Conservation (phyloP, 169 alveolate genomes). For the Babesia bovis region DNA sequence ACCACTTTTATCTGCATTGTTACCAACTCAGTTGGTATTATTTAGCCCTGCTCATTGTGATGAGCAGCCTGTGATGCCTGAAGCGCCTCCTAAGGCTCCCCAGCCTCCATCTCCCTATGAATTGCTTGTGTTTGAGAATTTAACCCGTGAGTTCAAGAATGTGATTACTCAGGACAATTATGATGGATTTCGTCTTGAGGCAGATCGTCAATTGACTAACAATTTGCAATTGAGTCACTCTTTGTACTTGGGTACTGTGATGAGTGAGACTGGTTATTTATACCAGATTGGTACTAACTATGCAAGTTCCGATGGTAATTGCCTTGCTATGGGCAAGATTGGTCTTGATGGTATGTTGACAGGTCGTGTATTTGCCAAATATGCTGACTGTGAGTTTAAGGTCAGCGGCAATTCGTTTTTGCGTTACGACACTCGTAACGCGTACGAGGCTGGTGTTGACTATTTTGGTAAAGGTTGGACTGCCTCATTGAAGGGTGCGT, state of each 20-base stretch:
- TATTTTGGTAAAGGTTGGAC: constrained; percentile 80
- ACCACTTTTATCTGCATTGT: constrained; percentile 19
- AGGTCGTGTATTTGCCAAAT: constrained; percentile 72
- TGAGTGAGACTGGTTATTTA: constrained; percentile 80
- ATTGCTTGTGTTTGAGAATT: constrained; percentile 72
- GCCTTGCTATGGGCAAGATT: constrained; percentile 79
- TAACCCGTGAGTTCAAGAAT: constrained; percentile 83
- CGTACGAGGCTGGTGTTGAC: constrained; percentile 85
- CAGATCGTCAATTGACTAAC: constrained; percentile 79
- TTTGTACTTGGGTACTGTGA: constrained; percentile 82
- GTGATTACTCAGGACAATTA: constrained; percentile 86
- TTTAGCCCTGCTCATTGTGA: constrained; percentile 24
- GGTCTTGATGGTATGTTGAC: constrained; percentile 83
- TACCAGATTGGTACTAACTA: constrained; percentile 88
- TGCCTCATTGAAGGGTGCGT: constrained; percentile 80
- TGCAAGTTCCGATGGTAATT: constrained; percentile 79
- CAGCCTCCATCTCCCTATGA: constrained; percentile 37
- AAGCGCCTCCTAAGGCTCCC: constrained; percentile 17
- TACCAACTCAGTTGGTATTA: constrained; percentile 16
- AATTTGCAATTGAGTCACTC: constrained; percentile 85
- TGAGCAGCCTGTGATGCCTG: constrained; percentile 18
- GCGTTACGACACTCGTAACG: constrained; percentile 78
- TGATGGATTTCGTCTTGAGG: constrained; percentile 90
- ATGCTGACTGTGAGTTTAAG: constrained; percentile 76
- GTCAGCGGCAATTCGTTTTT: constrained; percentile 80